These are phyloP conservation scores for Clavaria fumosa DNA, from an alignment of 768 basidiomycete species.

Conservation along the genomic window DNA sequence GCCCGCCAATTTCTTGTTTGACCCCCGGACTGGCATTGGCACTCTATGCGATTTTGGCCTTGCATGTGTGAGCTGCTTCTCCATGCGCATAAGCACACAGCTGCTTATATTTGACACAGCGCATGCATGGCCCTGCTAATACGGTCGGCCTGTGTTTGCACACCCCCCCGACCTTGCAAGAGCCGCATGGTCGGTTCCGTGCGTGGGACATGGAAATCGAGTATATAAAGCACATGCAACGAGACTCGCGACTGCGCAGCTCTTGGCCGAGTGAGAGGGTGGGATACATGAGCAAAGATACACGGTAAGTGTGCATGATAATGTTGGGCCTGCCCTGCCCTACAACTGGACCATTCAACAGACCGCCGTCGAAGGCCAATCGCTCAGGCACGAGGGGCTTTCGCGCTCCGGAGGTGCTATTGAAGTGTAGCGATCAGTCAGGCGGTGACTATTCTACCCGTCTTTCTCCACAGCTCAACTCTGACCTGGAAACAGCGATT, in stretches of 20 bases:
- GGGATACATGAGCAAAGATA: slow-evolving; percentile 65
- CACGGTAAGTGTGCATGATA: slow-evolving; percentile 44
- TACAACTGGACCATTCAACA: slow-evolving; percentile 19
- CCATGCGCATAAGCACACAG: neutral
- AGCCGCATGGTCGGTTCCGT: slow-evolving; percentile 54
- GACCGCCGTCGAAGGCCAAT: slow-evolving; percentile 81
- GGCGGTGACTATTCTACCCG: slow-evolving; percentile 43
- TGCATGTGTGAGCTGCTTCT: slow-evolving; percentile 54
- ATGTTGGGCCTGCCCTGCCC: too few relatives aligned
- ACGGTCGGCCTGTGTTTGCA: slow-evolving; percentile 59
- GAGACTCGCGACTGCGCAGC: slow-evolving; percentile 41
- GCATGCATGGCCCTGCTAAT: slow-evolving; percentile 29
- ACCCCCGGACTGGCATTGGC: slow-evolving; percentile 69
- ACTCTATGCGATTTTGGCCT: slow-evolving; percentile 91
- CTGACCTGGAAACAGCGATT: slow-evolving; percentile 43
- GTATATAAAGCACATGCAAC: slow-evolving; percentile 40
- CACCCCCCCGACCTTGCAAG: slow-evolving; percentile 38
- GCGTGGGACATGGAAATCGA: slow-evolving; percentile 30
- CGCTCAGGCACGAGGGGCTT: slow-evolving; percentile 95
- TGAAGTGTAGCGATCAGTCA: slow-evolving; percentile 88
- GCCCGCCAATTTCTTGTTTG: slow-evolving; percentile 93
- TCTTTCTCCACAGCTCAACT: neutral
- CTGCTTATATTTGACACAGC: too few relatives aligned
- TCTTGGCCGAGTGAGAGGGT: slow-evolving; percentile 47
- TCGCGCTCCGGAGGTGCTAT: slow-evolving; percentile 86